phyloP scores from a whole-genome alignment of 257 asterid species.

The Solanum rostratum region DNA sequence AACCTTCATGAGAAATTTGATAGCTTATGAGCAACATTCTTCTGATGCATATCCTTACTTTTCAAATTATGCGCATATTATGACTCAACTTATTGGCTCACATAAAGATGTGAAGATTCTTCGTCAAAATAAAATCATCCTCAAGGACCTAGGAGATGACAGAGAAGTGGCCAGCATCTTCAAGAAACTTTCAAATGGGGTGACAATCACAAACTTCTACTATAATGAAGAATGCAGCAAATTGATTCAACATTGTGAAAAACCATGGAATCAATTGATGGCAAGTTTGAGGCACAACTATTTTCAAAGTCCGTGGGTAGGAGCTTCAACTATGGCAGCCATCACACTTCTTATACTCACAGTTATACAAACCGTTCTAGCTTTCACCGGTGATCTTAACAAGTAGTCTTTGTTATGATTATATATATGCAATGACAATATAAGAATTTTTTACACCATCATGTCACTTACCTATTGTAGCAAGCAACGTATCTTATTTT shows the following conservation, averaged over 20 bases:
- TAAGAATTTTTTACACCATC: too few species aligned
- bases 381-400: not conserved
- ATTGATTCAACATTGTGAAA: not conserved
- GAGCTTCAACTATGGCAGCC: not conserved
- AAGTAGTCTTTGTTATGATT: not conserved
- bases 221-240: not conserved
- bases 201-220: not conserved
- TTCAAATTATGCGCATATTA: not conserved
- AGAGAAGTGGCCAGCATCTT: not conserved
- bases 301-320: not conserved
- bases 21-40: slow-evolving; percentile 11
- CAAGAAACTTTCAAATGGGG: not conserved
- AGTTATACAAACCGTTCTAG: not conserved
- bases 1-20: slow-evolving; percentile 6
- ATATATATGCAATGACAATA: not conserved
- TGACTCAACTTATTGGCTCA: slow-evolving; percentile 6
- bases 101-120: slow-evolving; percentile 1
- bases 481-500: too few species aligned
- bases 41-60: not conserved
- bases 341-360: not conserved
- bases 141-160: slow-evolving; percentile 1
- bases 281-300: not conserved
- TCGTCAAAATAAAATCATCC: not conserved
- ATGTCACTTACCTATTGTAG: too few species aligned
- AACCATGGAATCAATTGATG: not conserved